Percentiles rank a stretch among this genome's conserved stretches.
Evolutionary conservation across 306 rosid species (phyloP).

Genomic region (Cicer judaicum): DNA sequence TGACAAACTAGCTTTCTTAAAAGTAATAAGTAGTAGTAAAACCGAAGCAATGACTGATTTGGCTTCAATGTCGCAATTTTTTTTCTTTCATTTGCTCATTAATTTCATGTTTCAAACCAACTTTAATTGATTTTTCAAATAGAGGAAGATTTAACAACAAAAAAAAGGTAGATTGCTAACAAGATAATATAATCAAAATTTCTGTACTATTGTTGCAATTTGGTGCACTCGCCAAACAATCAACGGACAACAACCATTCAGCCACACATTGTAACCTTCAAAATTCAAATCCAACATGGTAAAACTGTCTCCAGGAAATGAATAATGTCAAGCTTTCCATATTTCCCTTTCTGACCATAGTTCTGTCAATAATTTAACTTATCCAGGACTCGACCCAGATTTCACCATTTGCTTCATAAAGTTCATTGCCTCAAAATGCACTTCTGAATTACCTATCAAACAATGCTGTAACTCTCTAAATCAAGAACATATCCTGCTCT

Average conservation of each 20-base stretch:
- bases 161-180: not conserved
- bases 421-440: slow-evolving; percentile 51
- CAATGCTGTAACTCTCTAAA: slow-evolving; percentile 53
- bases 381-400: slow-evolving; percentile 54
- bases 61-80: not conserved
- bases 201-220: not conserved
- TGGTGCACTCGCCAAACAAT: not conserved
- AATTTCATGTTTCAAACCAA: not conserved
- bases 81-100: not conserved
- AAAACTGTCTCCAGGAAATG: slow-evolving; percentile 53
- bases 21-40: not conserved
- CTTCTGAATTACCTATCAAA: slow-evolving; percentile 45
- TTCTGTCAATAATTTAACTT: slow-evolving; percentile 54
- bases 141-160: not conserved
- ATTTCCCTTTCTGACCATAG: slow-evolving; percentile 61
- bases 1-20: not conserved
- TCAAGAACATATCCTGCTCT: slow-evolving; percentile 57
- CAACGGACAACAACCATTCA: slow-evolving; percentile 25
- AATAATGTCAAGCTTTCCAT: slow-evolving; percentile 64
- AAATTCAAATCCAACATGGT: slow-evolving; percentile 58
- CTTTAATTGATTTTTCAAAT: not conserved
- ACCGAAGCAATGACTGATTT: not conserved
- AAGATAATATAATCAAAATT: not conserved
- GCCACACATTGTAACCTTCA: slow-evolving; percentile 62
- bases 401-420: slow-evolving; percentile 60